Evolutionary conservation across 2,329 filamentous ascomycete species (phyloP), one percentile per base, ranked within the genome.

Genomic region (Talaromyces pinophilus): DNA sequence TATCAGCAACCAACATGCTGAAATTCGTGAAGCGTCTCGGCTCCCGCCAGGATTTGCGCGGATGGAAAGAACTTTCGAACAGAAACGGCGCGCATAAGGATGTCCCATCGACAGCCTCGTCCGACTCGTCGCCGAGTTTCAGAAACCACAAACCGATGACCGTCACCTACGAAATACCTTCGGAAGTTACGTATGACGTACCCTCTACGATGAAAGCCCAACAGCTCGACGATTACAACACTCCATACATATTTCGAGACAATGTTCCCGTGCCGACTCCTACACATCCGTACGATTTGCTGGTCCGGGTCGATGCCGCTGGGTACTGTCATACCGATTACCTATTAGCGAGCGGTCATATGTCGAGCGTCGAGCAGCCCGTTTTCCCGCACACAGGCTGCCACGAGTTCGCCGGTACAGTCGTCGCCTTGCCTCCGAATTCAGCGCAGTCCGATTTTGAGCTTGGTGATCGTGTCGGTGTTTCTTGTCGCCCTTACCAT

Each of bases 81-180:
- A 69, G 87, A 86, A 2, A 77, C 76, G 0, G 84, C 78, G 13
- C 76, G 73, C 0, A 78, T 67, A 68, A 86, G 87, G 69, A 84
- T 1, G 77, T 74, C 0, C 83, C 85, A n/a, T 85, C 86, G 44
- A 84, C 78, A 68, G 87, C 86, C 69, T 88, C 87, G 70, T 88
- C 85, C 0, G 85, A 78, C 67, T 88, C 86, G 69, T 81, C 84
- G 1, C 86, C 72, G 7, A 44, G 42, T 22, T 48, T 59, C 7
- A 59, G 40, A 28, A 59, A 40, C 50, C 38, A 35, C 8, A 64
- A 19, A 10, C 28, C 38, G 5, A 59, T 59, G 52, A 17, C 52
- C 25, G 52, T 48, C 8, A 59, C 52, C 5, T 42, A 50, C 5
- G 59, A 62, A 33, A 22, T 71, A 5, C 70, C 71, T 11, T 42